Conservation (phyloP, 2,329 filamentous ascomycete species). For the Lasiodiplodia citricola region DNA sequence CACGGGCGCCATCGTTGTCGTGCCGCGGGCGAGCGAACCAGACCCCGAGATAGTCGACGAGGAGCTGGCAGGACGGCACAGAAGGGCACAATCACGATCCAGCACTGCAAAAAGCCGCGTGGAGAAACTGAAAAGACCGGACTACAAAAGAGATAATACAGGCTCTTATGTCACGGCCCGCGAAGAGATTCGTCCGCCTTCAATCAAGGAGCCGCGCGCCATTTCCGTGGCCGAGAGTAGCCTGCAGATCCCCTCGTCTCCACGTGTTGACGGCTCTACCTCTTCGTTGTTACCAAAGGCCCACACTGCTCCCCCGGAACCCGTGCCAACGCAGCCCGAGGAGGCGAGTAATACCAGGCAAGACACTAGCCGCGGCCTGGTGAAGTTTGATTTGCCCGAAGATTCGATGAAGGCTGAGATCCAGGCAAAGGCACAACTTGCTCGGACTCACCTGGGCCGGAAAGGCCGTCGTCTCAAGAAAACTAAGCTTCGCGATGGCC, state of each 20-base stretch:
- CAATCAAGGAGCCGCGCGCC: background rate
- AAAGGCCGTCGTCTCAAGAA: conserved; percentile 44
- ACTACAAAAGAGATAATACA: conserved; percentile 1
- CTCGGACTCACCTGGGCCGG: conserved; percentile 45
- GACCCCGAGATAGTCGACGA: conserved; percentile 19
- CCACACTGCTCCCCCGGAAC: conserved; percentile 32
- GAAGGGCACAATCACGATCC: background rate
- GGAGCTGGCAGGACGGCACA: background rate
- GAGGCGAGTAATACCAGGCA: background rate
- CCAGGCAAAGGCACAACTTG: conserved; percentile 46
- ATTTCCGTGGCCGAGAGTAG: conserved; percentile 21
- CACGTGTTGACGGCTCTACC: conserved; percentile 39
- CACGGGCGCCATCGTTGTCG: background rate
- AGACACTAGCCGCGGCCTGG: conserved; percentile 39
- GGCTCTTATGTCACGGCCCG: conserved; percentile 23
- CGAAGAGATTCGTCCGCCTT: background rate
- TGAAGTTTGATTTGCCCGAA: conserved; percentile 51
- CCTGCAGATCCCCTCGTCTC: conserved; percentile 33
- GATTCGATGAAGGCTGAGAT: conserved; percentile 45
- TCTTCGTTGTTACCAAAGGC: conserved; percentile 43
- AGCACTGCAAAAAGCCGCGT: background rate
- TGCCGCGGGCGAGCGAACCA: conserved; percentile 17
- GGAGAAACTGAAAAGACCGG: background rate
- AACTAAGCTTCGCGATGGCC: conserved; percentile 57
- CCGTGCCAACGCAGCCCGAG: background rate